Evolutionary conservation across 2,329 filamentous ascomycete genomes (phyloP), one percentile per base, ranked within the genome.

Genomic region (Periconia sp.): DNA sequence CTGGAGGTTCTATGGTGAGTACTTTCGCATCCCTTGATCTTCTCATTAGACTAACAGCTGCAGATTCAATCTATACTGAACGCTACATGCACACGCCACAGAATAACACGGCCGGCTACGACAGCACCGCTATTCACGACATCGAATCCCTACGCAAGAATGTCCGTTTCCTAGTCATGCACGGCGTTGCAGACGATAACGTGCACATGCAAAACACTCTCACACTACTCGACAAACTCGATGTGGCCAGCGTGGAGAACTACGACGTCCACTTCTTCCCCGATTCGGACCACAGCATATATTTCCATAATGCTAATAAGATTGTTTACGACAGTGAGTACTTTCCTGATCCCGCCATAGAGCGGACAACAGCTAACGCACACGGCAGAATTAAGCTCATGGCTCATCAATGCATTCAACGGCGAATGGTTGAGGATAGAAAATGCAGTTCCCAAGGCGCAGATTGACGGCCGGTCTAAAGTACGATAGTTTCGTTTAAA

Each of bases 231-330:
- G 95, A 99, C 72, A 88, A 87, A 64, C 81, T 99, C 43, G 91
- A 99, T 76, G 67, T 96, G 49, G 87, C 81, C 1, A 84, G 85
- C 13, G 84, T 97, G 3, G 87, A 93, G 73, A 99, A 99, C 68
- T 99, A 97, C 66, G 94, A 99, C 69, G 86, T 99, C 13, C 93
- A 97, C 72, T 86, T 97, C 52, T 99, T 96, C 76, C 94, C 94
- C 0, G 94, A 99, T 72, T 95, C 90, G 50, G 92, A 99, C 76
- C 94, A 99, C 74, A 85, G 89, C 56, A 99, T 99, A 56, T 91
- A 86, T 69, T 99, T 97, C 71, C 93, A 99, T 72, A 92, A 92
- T 70, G 95, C 91, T 27, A 92, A 96, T 70, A 81, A 79, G 52
- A 90, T 97, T 63, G 92, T 99, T 7, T 97, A 94, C 70, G 89